A percentile compares a stretch with the other conserved stretches of the same genome.
Evolutionary conservation across 2,329 filamentous ascomycete species (phyloP).

Genomic region (Sarocladium strictum): DNA sequence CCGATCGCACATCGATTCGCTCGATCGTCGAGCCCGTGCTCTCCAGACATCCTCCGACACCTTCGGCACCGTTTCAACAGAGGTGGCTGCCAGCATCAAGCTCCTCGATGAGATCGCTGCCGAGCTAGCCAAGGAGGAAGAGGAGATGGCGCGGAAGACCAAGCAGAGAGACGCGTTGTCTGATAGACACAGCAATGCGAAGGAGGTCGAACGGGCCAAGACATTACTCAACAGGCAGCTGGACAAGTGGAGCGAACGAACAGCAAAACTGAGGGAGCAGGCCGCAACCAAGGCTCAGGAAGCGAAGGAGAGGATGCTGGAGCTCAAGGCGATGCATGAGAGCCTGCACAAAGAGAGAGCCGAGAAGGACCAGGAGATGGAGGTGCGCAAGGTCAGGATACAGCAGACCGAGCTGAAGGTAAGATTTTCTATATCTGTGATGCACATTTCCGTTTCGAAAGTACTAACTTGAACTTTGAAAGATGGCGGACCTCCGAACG

Average conservation of each 20-base stretch:
- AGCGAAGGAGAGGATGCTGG: constrained; percentile 85
- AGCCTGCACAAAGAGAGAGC: constrained; percentile 77
- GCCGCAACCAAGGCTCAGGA: constrained; percentile 75
- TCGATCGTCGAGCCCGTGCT: constrained; percentile 82
- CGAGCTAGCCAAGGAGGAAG: constrained; percentile 88
- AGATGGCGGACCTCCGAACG: constrained; percentile 98
- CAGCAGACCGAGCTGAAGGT: constrained; percentile 99
- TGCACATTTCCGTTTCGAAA: not conserved
- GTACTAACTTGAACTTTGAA: constrained; percentile 13
- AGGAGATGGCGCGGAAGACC: constrained; percentile 74
- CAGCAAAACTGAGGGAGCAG: constrained; percentile 73
- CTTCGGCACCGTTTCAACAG: constrained; percentile 75
- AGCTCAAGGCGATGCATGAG: constrained; percentile 72
- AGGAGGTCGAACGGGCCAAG: constrained; percentile 87
- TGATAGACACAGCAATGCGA: constrained; percentile 81
- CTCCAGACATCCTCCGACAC: constrained; percentile 89
- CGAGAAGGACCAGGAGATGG: constrained; percentile 87
- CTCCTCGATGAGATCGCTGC: constrained; percentile 78
- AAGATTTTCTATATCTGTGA: constrained; percentile 15
- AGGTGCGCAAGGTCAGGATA: constrained; percentile 84
- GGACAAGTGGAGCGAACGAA: constrained; percentile 78
- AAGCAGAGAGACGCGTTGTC: constrained; percentile 82
- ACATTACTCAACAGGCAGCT: constrained; percentile 77
- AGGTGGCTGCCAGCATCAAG: constrained; percentile 83
- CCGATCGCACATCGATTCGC: constrained; percentile 76